phyloP scores from a whole-genome alignment of 352 stramenopile genomes.

The Peronospora farinosa region DNA sequence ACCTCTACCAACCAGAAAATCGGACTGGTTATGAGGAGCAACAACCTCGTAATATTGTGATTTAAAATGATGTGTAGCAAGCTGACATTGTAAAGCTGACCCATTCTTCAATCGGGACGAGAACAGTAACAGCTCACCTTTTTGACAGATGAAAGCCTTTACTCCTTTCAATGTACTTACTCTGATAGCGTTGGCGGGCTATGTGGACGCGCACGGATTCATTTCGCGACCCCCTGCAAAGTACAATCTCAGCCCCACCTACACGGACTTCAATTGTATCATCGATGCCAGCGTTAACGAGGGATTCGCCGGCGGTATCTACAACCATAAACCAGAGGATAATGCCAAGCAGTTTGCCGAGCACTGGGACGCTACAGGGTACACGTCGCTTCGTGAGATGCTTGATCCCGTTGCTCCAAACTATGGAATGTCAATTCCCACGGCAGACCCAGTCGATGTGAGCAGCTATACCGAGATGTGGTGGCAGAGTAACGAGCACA shows the following conservation, averaged over 20 bases:
- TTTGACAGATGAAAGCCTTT: slow-evolving; percentile 4
- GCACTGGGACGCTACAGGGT: slow-evolving; percentile 26
- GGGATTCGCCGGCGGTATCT: slow-evolving; percentile 25
- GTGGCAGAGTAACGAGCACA: slow-evolving; percentile 40
- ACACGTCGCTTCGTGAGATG: slow-evolving; percentile 35
- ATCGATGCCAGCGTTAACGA: slow-evolving; percentile 29
- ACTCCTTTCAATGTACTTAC: slow-evolving; percentile 8
- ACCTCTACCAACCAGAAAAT: no score
- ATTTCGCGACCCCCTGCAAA: slow-evolving; percentile 21
- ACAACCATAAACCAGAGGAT: slow-evolving; percentile 28
- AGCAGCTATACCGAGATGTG: slow-evolving; percentile 26
- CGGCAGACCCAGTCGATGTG: slow-evolving; percentile 27
- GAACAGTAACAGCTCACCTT: no score
- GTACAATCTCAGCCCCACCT: slow-evolving; percentile 22
- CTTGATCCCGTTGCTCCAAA: slow-evolving; percentile 27
- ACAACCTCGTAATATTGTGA: no score
- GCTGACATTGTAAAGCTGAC: no score
- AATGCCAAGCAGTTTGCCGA: slow-evolving; percentile 31
- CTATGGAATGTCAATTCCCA: slow-evolving; percentile 28
- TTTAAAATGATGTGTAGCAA: no score
- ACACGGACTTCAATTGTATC: slow-evolving; percentile 25
- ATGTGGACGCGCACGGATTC: slow-evolving; percentile 15
- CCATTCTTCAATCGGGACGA: no score
- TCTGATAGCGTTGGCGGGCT: slow-evolving; percentile 9
- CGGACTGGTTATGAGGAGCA: no score